Conservation (phyloP, 108 stramenopile species). For the Pseudonitzschia delicatissima region DNA sequence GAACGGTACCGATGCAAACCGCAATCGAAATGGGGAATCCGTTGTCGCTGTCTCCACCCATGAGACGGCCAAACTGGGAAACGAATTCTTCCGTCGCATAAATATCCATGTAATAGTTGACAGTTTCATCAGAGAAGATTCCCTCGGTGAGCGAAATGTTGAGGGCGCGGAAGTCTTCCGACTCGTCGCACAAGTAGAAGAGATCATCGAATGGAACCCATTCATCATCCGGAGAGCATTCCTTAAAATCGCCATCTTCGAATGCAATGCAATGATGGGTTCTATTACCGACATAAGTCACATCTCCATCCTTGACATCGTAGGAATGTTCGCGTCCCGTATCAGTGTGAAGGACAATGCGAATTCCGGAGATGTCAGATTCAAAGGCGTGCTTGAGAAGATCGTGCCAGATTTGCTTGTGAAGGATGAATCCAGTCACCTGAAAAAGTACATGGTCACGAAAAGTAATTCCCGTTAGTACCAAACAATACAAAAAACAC, state of each 20-base stretch:
- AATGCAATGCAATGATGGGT: background rate
- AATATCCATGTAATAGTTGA: conserved; percentile 14
- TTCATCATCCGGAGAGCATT: conserved; percentile 2
- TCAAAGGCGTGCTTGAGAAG: conserved; percentile 30
- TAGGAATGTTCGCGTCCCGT: conserved; percentile 20
- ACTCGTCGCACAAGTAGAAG: background rate
- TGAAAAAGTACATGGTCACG: conserved; percentile 2
- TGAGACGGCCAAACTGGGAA: background rate
- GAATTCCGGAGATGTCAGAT: conserved; percentile 30
- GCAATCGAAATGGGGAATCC: conserved; percentile 27
- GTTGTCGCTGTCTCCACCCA: conserved; percentile 6
- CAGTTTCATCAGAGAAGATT: background rate
- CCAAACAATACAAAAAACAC: background rate
- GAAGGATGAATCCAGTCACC: conserved; percentile 25
- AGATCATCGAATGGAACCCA: conserved; percentile 8
- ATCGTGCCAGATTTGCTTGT: conserved; percentile 28
- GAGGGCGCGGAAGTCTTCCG: background rate
- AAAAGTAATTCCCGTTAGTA: background rate
- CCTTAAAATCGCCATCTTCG: background rate
- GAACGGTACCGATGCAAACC: conserved; percentile 31
- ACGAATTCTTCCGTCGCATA: conserved; percentile 7
- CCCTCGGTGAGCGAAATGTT: background rate
- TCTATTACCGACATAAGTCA: conserved; percentile 4
- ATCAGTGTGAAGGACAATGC: conserved; percentile 25
- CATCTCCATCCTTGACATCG: conserved; percentile 20